Conservation (phyloP, 2,329 filamentous ascomycete species). For the Ambrosiella xylebori region DNA sequence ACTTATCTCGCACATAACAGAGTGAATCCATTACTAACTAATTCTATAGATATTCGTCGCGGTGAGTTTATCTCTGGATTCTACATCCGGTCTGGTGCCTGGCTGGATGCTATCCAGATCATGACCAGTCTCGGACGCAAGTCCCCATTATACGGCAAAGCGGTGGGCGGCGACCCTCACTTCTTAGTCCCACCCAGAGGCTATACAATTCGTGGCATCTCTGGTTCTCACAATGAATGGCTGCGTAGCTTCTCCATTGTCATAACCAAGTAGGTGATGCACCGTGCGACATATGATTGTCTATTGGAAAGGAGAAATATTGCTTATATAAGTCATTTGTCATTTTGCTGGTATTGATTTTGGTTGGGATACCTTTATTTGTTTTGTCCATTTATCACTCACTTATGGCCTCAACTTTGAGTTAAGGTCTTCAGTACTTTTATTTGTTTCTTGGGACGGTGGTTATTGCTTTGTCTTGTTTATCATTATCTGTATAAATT, state of each 20-base stretch:
- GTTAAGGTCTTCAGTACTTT: too few relatives aligned
- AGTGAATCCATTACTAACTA: neutral
- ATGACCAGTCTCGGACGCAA: conserved; percentile 76
- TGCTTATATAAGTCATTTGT: neutral
- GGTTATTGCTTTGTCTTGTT: too few relatives aligned
- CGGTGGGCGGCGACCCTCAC: conserved; percentile 64
- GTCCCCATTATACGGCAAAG: conserved; percentile 71
- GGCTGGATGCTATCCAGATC: conserved; percentile 80
- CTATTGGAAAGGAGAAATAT: conserved; percentile 7
- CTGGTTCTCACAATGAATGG: conserved; percentile 66
- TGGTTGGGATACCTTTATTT: too few relatives aligned
- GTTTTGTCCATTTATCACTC: too few relatives aligned
- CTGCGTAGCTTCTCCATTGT: conserved; percentile 75
- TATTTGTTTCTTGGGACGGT: too few relatives aligned
- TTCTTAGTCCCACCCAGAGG: conserved; percentile 71
- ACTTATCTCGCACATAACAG: neutral
- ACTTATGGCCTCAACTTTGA: too few relatives aligned
- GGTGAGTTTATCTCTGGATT: conserved; percentile 85
- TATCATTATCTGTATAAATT: too few relatives aligned
- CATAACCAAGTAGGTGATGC: conserved; percentile 22
- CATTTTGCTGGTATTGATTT: neutral
- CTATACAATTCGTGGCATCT: conserved; percentile 74
- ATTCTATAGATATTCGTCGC: conserved; percentile 28
- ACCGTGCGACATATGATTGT: neutral
- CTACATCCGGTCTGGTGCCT: conserved; percentile 58